phyloP scores from a whole-genome alignment of 495 filamentous ascomycete genomes.

The Daldinia decipiens region DNA sequence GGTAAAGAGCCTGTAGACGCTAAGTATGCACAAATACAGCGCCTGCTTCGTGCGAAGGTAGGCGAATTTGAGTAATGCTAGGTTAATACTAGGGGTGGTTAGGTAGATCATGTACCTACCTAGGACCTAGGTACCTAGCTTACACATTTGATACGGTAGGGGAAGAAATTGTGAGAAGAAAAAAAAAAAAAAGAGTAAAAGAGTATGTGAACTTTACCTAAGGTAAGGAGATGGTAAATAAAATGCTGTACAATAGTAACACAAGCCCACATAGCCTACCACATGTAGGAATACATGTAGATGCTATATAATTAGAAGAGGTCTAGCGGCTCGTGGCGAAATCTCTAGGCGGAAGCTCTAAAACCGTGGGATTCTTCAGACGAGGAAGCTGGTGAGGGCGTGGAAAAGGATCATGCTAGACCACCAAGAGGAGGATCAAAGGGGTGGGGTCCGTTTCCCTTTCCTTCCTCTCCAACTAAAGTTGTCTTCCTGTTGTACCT shows the following conservation, averaged over 20 bases:
- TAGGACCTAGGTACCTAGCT: too few species aligned
- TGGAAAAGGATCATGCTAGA: constrained; percentile 34
- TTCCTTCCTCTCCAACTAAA: constrained; percentile 19
- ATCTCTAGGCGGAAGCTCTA: constrained; percentile 15
- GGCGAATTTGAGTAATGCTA: constrained; percentile 31
- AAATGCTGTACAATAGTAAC: constrained; percentile 11
- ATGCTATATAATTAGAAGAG: neutral
- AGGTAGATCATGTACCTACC: constrained; percentile 24
- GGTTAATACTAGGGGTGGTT: constrained; percentile 22
- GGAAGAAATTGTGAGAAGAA: constrained; percentile 1
- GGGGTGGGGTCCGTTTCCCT: constrained; percentile 34
- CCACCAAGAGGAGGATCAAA: constrained; percentile 39
- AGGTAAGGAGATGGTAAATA: constrained; percentile 2
- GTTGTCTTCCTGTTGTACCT: constrained; percentile 33
- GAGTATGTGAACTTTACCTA: neutral
- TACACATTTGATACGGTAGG: neutral
- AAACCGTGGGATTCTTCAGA: constrained; percentile 29
- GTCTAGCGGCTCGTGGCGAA: constrained; percentile 25
- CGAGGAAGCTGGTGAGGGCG: constrained; percentile 20
- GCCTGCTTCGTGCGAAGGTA: constrained; percentile 11
- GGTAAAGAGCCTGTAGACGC: constrained; percentile 17
- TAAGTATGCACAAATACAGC: constrained; percentile 21
- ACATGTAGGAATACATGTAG: neutral
- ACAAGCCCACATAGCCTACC: constrained; percentile 22
- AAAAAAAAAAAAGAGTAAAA: constrained; percentile 12